A percentile compares a stretch with the other conserved stretches of the same genome.
phyloP scores from a whole-genome alignment of 23 red algal genomes.

The Gracilaria vermiculophylla region DNA sequence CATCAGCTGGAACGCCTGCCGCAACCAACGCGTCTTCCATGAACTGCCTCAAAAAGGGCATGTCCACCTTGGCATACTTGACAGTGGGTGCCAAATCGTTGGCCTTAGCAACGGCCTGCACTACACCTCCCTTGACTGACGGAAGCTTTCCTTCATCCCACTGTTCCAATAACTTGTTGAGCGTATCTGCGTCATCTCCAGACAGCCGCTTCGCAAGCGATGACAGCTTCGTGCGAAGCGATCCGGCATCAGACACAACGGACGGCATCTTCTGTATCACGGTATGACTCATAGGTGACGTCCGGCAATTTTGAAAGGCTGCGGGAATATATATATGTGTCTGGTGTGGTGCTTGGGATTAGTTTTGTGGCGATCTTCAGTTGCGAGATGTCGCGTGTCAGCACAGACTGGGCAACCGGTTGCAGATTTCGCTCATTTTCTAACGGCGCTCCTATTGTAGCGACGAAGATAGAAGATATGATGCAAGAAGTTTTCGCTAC shows the following conservation, averaged over 20 bases:
- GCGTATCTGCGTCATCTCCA: conserved; percentile 21
- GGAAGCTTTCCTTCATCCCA: not conserved
- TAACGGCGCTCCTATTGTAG: too few relatives aligned
- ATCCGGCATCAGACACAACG: conserved; percentile 1
- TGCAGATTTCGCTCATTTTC: too few relatives aligned
- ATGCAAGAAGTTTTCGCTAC: not conserved
- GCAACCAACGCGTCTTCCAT: conserved; percentile 62
- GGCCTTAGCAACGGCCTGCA: not conserved
- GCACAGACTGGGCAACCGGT: not conserved
- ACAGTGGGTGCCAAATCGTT: not conserved
- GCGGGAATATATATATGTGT: not conserved
- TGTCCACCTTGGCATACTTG: conserved; percentile 44
- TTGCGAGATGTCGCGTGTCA: not conserved
- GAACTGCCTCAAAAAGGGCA: conserved; percentile 39
- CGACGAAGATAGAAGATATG: too few relatives aligned
- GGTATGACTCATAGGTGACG: not conserved
- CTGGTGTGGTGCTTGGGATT: too few relatives aligned
- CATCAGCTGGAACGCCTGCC: conserved; percentile 47
- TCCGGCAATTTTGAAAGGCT: not conserved
- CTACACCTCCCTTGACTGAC: not conserved
- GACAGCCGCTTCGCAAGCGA: conserved; percentile 23
- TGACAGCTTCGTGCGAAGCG: conserved; percentile 34
- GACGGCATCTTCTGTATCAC: conserved; percentile 2
- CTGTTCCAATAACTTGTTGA: conserved; percentile 27
- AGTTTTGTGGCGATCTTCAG: too few relatives aligned